Base-by-base conservation (phyloP, 1,284 basidiomycete species). In the Sanghuangporus weigelae region DNA sequence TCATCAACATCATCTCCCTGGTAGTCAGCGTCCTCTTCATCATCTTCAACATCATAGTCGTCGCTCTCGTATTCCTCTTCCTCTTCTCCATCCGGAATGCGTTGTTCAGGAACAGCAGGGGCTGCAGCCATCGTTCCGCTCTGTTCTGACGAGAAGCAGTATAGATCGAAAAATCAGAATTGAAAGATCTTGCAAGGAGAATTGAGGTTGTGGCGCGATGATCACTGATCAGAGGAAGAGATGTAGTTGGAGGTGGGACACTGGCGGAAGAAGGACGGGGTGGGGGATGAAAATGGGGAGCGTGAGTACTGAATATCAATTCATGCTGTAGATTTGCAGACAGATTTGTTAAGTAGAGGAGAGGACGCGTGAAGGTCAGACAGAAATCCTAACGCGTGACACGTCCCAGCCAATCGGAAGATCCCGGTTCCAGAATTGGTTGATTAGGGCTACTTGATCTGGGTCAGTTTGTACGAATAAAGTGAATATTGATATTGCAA, bases 41-140 rank as follows among this genome's bases (percentile, higher is more conserved):
- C 65, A 49, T 66, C 62, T n/a, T 66, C 62, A 16, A 60, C 62
- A 11, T 66, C 65, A 35, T 56, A 63, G n/a, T 66, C 65, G 44
- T 66, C 65, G 31, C 58, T 60, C 23, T 66, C 65, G 44, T 66
- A 59, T 1, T 63, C 65, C 7, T 66, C 64, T 31, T 40, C 53
- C 26, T 62, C 63, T 19, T 62, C 53, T n/a, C 57, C 63, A 35
- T 62, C 63, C n/a, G 42, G 49, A 40, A 61, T 16, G 46, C 39
- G 48, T 31, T 55, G 50, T 51, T n/a, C 38, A 35, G 59, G 31
- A 19, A 59, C 50, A 57, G 59, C 16, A 14, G 44, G 58, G 4
- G 54, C 36, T n/a, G 56, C 53, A 59, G 61, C 61, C 48, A 2
- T 46, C 12, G 14, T 51, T n/a, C 11, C 19, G 21, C 23, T 8